Conservation (phyloP, 306 rosid species). For the Prunus dulcis region DNA sequence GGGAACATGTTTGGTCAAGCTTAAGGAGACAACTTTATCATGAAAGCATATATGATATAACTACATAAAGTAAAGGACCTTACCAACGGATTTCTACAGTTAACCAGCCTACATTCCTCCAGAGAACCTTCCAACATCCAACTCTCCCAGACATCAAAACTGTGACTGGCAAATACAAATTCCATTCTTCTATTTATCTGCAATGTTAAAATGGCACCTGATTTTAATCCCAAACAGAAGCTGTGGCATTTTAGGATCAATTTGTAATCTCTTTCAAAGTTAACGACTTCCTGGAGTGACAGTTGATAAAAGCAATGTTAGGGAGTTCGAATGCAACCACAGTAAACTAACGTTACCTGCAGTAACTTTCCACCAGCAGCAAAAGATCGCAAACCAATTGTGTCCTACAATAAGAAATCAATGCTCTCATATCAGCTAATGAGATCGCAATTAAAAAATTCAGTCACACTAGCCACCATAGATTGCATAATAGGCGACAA, state of each 20-base stretch:
- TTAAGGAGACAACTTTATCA: neutral
- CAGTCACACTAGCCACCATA: conserved; percentile 16
- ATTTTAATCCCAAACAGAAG: conserved; percentile 18
- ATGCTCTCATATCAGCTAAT: conserved; percentile 30
- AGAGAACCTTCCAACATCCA: conserved; percentile 85
- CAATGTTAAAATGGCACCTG: conserved; percentile 18
- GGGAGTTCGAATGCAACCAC: neutral
- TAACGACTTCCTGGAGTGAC: conserved; percentile 1
- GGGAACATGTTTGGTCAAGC: no score
- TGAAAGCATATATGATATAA: conserved; percentile 1
- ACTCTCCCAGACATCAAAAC: conserved; percentile 98
- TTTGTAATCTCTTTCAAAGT: conserved; percentile 3
- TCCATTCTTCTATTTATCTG: conserved; percentile 96
- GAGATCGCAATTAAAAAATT: conserved; percentile 15
- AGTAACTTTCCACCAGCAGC: conserved; percentile 95
- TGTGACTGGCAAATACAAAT: conserved; percentile 95
- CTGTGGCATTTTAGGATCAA: neutral
- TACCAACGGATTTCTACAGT: conserved; percentile 81
- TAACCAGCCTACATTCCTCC: conserved; percentile 86
- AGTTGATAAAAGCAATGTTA: neutral
- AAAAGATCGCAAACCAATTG: conserved; percentile 91
- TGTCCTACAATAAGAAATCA: conserved; percentile 56
- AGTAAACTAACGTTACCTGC: conserved; percentile 54
- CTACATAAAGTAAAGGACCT: conserved; percentile 27
- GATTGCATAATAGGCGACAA: conserved; percentile 11